These are phyloP conservation scores for Fusarium virguliforme DNA, from an alignment of 2,329 filamentous ascomycete genomes.

Conservation along the genomic window DNA sequence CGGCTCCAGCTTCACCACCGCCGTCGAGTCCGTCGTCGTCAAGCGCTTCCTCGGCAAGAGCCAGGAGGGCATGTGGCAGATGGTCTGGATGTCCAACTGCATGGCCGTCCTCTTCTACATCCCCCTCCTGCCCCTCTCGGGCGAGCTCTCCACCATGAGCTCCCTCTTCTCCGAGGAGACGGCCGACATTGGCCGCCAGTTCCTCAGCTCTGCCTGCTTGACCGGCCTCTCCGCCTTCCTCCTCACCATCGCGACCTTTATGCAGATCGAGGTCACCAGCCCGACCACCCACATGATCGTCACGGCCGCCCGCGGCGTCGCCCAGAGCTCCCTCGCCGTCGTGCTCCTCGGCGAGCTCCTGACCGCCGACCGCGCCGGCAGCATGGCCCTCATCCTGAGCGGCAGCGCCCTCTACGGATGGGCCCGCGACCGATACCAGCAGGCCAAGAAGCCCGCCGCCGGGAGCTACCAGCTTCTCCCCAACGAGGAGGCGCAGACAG, in stretches of 20 bases:
- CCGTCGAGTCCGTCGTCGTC: constrained; percentile 50
- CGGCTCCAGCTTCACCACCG: constrained; percentile 50
- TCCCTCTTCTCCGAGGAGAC: constrained; percentile 40
- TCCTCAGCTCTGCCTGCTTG: constrained; percentile 46
- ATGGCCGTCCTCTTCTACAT: constrained; percentile 50
- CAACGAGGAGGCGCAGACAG: constrained; percentile 39
- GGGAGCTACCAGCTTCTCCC: constrained; percentile 48
- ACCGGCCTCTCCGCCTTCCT: constrained; percentile 50
- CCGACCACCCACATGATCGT: constrained; percentile 52
- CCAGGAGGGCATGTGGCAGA: constrained; percentile 51
- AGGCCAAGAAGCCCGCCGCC: constrained; percentile 45
- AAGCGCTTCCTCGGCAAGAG: constrained; percentile 50
- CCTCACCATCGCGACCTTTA: constrained; percentile 50
- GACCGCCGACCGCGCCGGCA: constrained; percentile 49
- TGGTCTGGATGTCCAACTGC: constrained; percentile 52
- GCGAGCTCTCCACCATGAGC: constrained; percentile 44
- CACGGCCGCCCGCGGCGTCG: constrained; percentile 49
- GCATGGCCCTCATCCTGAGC: constrained; percentile 48
- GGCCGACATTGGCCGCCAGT: constrained; percentile 40
- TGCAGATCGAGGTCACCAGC: constrained; percentile 51
- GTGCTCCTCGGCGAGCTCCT: constrained; percentile 48
- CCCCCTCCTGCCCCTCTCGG: constrained; percentile 48
- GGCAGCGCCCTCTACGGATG: constrained; percentile 50
- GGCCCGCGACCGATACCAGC: constrained; percentile 48
- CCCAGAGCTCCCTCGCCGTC: constrained; percentile 49